Conservation (phyloP, 345 rosid genomes). For the Psidium friedrichsthalianum region DNA sequence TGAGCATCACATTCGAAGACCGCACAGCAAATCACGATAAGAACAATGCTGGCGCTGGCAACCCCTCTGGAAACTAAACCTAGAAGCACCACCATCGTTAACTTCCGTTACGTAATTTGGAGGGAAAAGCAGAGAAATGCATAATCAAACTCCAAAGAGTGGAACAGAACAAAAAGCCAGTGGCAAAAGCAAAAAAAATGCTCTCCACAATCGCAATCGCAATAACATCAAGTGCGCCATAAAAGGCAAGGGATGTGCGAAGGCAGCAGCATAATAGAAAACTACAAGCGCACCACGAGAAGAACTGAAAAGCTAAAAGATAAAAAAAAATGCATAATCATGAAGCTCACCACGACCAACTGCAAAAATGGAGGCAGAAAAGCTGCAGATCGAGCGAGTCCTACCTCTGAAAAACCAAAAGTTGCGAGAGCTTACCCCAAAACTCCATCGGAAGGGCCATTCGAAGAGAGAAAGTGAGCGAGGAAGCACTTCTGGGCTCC, state of each 20-base stretch:
- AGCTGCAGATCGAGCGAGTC: neutral
- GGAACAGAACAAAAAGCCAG: neutral
- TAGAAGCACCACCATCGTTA: too few species aligned
- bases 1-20: conserved; percentile 29
- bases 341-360: neutral
- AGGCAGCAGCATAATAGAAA: neutral
- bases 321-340: neutral
- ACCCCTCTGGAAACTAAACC: too few species aligned
- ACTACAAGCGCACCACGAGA: neutral
- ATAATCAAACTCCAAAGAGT: neutral
- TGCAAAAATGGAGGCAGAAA: neutral
- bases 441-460: conserved; percentile 9
- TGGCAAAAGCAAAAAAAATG: neutral
- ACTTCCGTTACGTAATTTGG: neutral
- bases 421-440: conserved; percentile 1
- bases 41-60: conserved; percentile 1
- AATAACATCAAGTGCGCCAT: neutral
- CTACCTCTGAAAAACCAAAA: neutral
- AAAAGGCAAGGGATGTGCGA: neutral
- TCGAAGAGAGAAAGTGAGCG: neutral
- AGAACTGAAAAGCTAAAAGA: neutral
- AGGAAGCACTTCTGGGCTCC: neutral
- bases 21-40: conserved; percentile 12
- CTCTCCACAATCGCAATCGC: neutral
- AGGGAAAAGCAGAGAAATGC: neutral